Evolutionary conservation across 1,284 basidiomycete genomes (phyloP).

Genomic region (Kalmanozyma brasiliensis): DNA sequence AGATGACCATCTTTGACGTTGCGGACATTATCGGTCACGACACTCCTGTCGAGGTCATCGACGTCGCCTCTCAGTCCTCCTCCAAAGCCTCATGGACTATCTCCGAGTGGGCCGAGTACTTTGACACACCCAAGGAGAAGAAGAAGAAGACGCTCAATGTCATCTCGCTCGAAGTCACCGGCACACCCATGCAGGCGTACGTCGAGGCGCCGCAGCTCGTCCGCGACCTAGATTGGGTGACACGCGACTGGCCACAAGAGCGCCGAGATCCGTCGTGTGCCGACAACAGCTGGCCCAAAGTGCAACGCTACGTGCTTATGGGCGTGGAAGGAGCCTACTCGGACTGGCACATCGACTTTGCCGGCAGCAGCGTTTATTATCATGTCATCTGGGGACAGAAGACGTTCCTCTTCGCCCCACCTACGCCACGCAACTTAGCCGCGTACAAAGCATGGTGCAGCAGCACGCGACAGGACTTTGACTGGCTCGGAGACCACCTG

Average conservation of each 20-base stretch:
- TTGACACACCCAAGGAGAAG: slow-evolving; percentile 73
- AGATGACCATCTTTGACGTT: slow-evolving; percentile 81
- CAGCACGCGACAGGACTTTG: slow-evolving; percentile 81
- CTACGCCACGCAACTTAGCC: slow-evolving; percentile 85
- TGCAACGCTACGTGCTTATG: slow-evolving; percentile 96
- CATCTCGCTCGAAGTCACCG: slow-evolving; percentile 86
- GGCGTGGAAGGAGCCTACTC: slow-evolving; percentile 85
- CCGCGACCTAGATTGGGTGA: slow-evolving; percentile 93
- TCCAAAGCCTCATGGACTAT: slow-evolving; percentile 77
- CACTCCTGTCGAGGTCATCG: slow-evolving; percentile 62
- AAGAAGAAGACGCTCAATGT: slow-evolving; percentile 82
- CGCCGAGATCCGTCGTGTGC: slow-evolving; percentile 45
- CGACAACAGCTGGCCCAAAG: slow-evolving; percentile 79
- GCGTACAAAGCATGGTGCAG: slow-evolving; percentile 81
- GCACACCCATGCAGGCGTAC: slow-evolving; percentile 78
- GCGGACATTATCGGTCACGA: slow-evolving; percentile 76
- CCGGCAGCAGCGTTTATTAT: slow-evolving; percentile 49
- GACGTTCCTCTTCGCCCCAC: slow-evolving; percentile 91
- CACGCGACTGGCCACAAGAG: slow-evolving; percentile 84
- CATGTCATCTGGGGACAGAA: slow-evolving; percentile 69
- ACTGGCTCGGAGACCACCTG: slow-evolving; percentile 90
- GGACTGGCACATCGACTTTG: slow-evolving; percentile 69
- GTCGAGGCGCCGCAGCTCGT: slow-evolving; percentile 79
- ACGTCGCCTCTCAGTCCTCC: slow-evolving; percentile 68
- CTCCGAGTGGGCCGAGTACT: slow-evolving; percentile 89